These are phyloP conservation scores for Capsella rubella DNA, from an alignment of 441 rosid species.

Conservation along the genomic window DNA sequence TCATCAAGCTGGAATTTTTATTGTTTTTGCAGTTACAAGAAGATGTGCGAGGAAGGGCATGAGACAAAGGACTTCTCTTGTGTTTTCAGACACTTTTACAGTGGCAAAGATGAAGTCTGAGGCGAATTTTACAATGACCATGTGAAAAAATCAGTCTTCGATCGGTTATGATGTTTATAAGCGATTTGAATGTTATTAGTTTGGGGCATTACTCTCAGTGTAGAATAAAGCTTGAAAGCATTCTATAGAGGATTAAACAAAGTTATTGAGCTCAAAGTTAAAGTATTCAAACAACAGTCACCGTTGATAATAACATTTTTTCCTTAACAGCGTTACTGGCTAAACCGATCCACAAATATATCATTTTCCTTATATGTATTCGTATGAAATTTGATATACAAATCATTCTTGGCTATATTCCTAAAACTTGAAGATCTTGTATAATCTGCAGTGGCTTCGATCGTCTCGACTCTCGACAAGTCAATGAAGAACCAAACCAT, in stretches of 20 bases:
- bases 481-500: background rate
- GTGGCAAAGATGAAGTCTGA: slow-evolving; percentile 58
- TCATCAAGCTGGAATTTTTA: slow-evolving; percentile 8
- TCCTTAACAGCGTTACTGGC: background rate
- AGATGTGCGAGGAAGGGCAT: slow-evolving; percentile 69
- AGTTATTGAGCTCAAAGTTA: background rate
- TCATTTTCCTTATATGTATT: background rate
- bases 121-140: slow-evolving; percentile 15
- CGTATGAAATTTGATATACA: background rate
- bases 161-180: slow-evolving; percentile 4
- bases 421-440: too few relatives aligned
- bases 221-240: background rate
- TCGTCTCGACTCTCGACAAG: too few relatives aligned
- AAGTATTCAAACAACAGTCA: background rate
- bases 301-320: background rate
- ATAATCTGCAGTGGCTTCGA: too few relatives aligned
- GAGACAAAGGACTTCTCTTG: slow-evolving; percentile 85
- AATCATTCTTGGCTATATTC: background rate
- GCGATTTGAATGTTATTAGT: slow-evolving; percentile 13
- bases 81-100: slow-evolving; percentile 76
- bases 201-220: background rate
- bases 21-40: slow-evolving; percentile 61
- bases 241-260: background rate
- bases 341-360: background rate
- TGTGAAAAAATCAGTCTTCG: slow-evolving; percentile 10